Evolutionary conservation across 1,284 basidiomycete species (phyloP), one percentile per base, ranked within the genome.

Genomic region (Cutaneotrichosporon curvatum): DNA sequence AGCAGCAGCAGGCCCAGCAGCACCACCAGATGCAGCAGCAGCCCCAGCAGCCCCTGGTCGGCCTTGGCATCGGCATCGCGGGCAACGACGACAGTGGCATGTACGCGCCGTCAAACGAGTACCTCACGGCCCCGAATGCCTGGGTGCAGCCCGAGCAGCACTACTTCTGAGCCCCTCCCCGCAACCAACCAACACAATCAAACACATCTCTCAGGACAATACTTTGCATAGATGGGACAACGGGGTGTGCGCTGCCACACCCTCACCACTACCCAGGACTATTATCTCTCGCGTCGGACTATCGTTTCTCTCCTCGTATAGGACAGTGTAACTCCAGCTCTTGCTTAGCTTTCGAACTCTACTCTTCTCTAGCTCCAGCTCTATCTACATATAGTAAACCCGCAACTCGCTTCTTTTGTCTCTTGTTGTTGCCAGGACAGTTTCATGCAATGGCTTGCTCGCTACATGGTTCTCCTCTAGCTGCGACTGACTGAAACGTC

Each of bases 21-120:
- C 23, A 40, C 14, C 38, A 15, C 14, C 46, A 47, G 20, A 37
- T 36, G 20, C 44, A 32, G 5, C 37, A 28, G 1, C 37, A 28
- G 2, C 32, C 43, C 25, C 48, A 55, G 31, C 57, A 64, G 36
- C 45, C 48, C 2, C 53, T 67, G 15, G 50, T 51, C n/a, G 53
- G 51, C 20, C 48, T 52, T 6, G 51, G 55, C 28, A 53, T 55
- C 41, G 55, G 53, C 36, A 45, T 58, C 37, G 46, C 54, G 4
- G 45, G 55, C 31, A 41, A 45, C 34, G 47, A 52, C 15, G 54
- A 52, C 39, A 35, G 33, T 19, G 32, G 21, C 6, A 43, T 31
- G 25, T 46, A 47, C 43, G 25, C 43, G 10, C 16, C 32, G 23
- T 39, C 48, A n/a, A 54, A 45, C 40, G 52, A 45, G 31, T 50